phyloP scores from a whole-genome alignment of 2,329 filamentous ascomycete genomes.

The Colletotrichum horii region DNA sequence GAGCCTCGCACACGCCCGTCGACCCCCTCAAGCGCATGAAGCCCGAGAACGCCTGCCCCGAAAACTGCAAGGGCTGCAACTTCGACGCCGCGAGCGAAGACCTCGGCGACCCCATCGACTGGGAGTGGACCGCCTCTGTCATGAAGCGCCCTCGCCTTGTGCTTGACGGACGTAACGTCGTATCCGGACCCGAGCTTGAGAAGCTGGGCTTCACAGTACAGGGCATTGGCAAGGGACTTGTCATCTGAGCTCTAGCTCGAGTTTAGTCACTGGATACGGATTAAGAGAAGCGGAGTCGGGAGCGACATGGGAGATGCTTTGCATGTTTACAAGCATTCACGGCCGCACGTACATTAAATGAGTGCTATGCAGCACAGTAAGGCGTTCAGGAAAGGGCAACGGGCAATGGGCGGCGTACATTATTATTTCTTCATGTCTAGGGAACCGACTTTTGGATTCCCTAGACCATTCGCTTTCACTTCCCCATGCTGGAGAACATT shows the following conservation, averaged over 20 bases:
- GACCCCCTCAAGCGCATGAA: conserved; percentile 47
- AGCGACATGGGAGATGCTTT: background rate
- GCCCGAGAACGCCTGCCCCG: conserved; percentile 51
- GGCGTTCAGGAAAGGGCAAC: conserved; percentile 11
- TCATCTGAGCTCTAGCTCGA: conserved; percentile 33
- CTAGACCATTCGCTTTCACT: background rate
- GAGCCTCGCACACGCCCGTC: conserved; percentile 38
- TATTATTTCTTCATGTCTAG: background rate
- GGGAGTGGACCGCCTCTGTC: conserved; percentile 38
- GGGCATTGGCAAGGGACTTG: conserved; percentile 47
- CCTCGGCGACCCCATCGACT: conserved; percentile 55
- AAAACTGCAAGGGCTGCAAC: conserved; percentile 53
- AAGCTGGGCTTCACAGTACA: conserved; percentile 43
- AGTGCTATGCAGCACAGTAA: conserved; percentile 6
- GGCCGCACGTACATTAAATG: conserved; percentile 8
- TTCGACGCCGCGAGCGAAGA: conserved; percentile 30
- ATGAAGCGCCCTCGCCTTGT: conserved; percentile 24
- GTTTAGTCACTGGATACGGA: background rate
- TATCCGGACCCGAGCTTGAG: conserved; percentile 22
- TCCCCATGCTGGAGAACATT: background rate
- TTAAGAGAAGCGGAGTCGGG: background rate
- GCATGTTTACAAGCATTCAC: background rate
- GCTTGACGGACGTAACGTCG: conserved; percentile 24
- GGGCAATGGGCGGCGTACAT: conserved; percentile 8
- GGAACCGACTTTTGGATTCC: background rate